These are phyloP conservation scores for Apiotrichum gamsii DNA, from an alignment of 1,284 basidiomycete species.

Conservation along the genomic window DNA sequence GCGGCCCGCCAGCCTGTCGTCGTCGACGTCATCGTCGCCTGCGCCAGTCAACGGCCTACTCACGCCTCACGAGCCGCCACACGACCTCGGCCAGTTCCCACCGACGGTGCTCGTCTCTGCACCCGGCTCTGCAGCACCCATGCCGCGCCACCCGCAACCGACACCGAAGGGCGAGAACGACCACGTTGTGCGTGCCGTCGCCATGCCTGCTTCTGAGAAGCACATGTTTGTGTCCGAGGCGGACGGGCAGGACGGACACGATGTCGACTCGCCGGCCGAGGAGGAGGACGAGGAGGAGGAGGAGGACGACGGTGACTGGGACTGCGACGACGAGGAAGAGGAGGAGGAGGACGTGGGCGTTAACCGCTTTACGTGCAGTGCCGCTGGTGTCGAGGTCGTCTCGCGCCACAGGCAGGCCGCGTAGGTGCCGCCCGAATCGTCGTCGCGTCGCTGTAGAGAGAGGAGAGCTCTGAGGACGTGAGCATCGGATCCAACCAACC, in stretches of 20 bases:
- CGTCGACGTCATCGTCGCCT: conserved; percentile 5
- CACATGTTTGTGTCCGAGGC: too few species aligned
- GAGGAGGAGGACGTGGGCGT: conserved; percentile 26
- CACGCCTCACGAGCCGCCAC: conserved; percentile 8
- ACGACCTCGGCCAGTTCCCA: conserved; percentile 5
- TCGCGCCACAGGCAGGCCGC: conserved; percentile 31
- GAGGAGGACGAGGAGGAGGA: conserved; percentile 29
- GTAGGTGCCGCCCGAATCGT: not conserved
- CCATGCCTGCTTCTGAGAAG: conserved; percentile 7
- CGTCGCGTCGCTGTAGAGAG: too few species aligned
- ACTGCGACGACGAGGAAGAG: conserved; percentile 39
- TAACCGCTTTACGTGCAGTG: conserved; percentile 27
- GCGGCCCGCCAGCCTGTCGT: conserved; percentile 3
- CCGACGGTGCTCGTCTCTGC: conserved; percentile 2
- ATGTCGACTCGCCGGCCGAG: conserved; percentile 7
- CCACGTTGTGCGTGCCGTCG: conserved; percentile 14
- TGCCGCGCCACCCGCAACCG: conserved; percentile 1
- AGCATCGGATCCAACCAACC: not conserved
- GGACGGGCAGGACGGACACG: conserved; percentile 3
- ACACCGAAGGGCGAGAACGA: conserved; percentile 2
- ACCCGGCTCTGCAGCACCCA: not conserved
- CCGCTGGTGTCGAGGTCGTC: conserved; percentile 44
- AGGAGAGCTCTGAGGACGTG: too few species aligned
- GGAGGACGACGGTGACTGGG: conserved; percentile 29
- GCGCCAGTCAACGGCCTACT: not conserved